phyloP scores from a whole-genome alignment of 2,329 filamentous ascomycete species.

The Penicillium freii region DNA sequence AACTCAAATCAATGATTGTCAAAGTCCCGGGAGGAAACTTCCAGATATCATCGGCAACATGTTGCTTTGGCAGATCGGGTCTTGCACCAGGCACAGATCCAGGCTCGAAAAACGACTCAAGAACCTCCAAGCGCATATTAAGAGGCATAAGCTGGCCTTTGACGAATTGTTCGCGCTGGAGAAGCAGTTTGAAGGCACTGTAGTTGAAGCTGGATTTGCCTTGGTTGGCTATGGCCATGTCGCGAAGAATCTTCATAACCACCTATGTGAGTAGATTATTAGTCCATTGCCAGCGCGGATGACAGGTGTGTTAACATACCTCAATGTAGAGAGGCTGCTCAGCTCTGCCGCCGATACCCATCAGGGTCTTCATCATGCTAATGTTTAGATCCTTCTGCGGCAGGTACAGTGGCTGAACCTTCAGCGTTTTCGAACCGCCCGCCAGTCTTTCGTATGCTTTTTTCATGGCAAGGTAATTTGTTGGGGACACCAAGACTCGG shows the following conservation, averaged over 20 bases:
- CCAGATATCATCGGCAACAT: slow-evolving; percentile 19
- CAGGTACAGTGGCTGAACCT: slow-evolving; percentile 49
- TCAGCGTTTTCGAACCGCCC: slow-evolving; percentile 25
- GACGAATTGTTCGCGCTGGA: slow-evolving; percentile 44
- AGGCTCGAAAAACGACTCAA: slow-evolving; percentile 62
- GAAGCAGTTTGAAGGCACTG: slow-evolving; percentile 39
- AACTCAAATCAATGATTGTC: slow-evolving; percentile 70
- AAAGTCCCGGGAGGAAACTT: slow-evolving; percentile 19
- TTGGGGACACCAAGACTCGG: slow-evolving; percentile 52
- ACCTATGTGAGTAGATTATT: slow-evolving; percentile 28
- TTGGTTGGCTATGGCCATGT: slow-evolving; percentile 48
- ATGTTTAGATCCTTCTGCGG: slow-evolving; percentile 51
- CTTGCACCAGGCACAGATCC: not conserved
- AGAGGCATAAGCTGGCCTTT: slow-evolving; percentile 56
- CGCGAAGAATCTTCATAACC: slow-evolving; percentile 50
- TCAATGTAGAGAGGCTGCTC: slow-evolving; percentile 54
- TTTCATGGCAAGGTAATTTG: slow-evolving; percentile 46
- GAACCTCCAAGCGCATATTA: slow-evolving; percentile 57
- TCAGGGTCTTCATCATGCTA: slow-evolving; percentile 54
- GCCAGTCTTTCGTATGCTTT: slow-evolving; percentile 44
- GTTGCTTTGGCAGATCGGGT: not conserved
- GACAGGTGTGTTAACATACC: slow-evolving; percentile 17
- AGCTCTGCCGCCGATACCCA: slow-evolving; percentile 49
- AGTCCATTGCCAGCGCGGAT: not conserved
- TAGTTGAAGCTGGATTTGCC: slow-evolving; percentile 46